Conservation (phyloP, 176 grass and related monocot species). For the Avena sativa region DNA sequence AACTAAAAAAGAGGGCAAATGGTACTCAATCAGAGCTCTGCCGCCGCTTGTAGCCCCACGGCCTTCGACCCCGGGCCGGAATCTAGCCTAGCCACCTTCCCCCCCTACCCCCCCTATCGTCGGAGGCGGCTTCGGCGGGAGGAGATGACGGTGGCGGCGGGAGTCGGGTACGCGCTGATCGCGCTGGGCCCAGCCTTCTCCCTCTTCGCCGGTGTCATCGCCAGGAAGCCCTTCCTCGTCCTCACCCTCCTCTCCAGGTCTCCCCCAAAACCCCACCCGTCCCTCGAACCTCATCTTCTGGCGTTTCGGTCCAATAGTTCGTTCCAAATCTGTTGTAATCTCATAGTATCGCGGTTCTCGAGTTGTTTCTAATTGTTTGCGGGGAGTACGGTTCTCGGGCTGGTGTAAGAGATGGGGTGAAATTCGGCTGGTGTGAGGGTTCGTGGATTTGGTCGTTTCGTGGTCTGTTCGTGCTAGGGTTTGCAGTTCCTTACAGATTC, state of each 20-base stretch:
- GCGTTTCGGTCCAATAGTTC: neutral
- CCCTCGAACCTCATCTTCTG: neutral
- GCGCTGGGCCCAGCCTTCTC: slow-evolving; percentile 87
- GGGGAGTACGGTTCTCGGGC: neutral
- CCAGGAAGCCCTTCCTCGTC: slow-evolving; percentile 91
- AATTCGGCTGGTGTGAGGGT: neutral
- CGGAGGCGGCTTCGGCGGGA: neutral
- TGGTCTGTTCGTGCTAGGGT: slow-evolving; percentile 31
- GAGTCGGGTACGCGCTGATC: slow-evolving; percentile 78
- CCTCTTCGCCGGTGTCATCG: slow-evolving; percentile 80
- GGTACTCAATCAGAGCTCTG: no score
- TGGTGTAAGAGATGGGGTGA: neutral
- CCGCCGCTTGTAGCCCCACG: neutral
- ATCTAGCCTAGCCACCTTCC: neutral
- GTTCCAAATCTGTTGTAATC: neutral
- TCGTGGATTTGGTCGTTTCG: neutral
- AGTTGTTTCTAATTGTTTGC: neutral
- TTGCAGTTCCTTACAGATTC: neutral
- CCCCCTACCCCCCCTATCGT: neutral
- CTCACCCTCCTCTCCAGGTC: slow-evolving; percentile 94
- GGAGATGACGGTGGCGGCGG: slow-evolving; percentile 87
- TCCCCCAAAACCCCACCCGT: neutral
- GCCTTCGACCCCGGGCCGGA: neutral
- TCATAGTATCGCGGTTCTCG: neutral
- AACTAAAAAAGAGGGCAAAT: no score